Percentiles rank a stretch among this genome's conserved stretches.
Evolutionary conservation across 129 eudicot genomes (phyloP).

Genomic region (Kitagawia praeruptora): DNA sequence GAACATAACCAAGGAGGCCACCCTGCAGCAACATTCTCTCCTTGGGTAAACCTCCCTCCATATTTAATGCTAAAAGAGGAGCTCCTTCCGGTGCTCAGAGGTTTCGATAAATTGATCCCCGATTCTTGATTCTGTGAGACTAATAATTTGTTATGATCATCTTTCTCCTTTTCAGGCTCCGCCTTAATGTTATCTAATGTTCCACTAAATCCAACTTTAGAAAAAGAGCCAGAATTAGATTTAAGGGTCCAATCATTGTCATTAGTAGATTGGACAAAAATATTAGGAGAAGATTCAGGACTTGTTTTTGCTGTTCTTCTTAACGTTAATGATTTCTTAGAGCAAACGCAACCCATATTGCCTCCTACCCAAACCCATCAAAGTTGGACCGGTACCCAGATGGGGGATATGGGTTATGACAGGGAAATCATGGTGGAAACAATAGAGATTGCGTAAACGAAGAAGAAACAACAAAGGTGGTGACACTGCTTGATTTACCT

Average conservation of each 20-base stretch:
- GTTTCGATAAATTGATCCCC: conserved; percentile 19
- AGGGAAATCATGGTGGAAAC: conserved; percentile 1
- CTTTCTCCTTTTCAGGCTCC: conserved; percentile 22
- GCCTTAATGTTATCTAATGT: conserved; percentile 25
- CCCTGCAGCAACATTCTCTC: conserved; percentile 64
- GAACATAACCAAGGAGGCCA: conserved; percentile 86
- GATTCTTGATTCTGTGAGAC: not conserved
- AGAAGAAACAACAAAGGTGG: conserved; percentile 13
- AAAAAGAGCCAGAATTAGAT: conserved; percentile 13
- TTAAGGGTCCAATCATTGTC: conserved; percentile 14
- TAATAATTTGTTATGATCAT: not conserved
- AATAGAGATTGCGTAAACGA: conserved; percentile 6
- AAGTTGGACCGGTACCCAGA: conserved; percentile 30
- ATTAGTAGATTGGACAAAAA: conserved; percentile 8
- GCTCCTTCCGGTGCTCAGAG: conserved; percentile 5
- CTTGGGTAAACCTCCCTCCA: conserved; percentile 41
- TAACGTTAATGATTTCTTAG: conserved; percentile 32
- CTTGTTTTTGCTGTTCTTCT: not conserved
- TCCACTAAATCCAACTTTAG: conserved; percentile 11
- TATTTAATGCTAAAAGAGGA: conserved; percentile 26
- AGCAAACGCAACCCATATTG: conserved; percentile 84
- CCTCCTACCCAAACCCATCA: conserved; percentile 58
- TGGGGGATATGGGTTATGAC: conserved; percentile 33
- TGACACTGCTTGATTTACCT: not conserved
- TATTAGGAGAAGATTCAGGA: conserved; percentile 21